Evolutionary conservation across 257 asterid genomes (phyloP).

Genomic region (Solanum virginianum): DNA sequence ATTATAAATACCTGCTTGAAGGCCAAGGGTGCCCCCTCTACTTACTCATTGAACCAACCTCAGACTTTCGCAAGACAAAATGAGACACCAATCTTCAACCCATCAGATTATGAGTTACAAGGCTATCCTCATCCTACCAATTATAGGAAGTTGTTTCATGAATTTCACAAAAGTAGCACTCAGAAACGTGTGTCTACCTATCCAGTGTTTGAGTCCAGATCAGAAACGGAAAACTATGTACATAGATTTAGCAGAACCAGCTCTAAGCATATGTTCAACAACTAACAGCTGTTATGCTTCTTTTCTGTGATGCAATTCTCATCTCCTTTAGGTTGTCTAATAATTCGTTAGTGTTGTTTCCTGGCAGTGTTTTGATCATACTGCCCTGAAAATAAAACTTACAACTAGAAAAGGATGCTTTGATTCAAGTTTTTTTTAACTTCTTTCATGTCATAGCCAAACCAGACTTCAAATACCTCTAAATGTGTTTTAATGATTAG

Average conservation of each 20-base stretch:
- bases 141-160: slow-evolving; percentile 2
- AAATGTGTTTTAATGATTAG: neutral
- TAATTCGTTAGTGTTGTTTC: neutral
- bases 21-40: slow-evolving; percentile 21
- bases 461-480: neutral
- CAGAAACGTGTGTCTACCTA: neutral
- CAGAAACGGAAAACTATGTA: slow-evolving; percentile 4
- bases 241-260: neutral
- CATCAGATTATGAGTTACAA: slow-evolving; percentile 32
- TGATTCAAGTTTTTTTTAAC: neutral
- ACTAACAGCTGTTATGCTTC: neutral
- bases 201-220: slow-evolving; percentile 29
- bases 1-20: slow-evolving; percentile 47
- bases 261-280: neutral
- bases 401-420: neutral
- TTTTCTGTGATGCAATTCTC: neutral
- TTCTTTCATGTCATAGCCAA: neutral
- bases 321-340: neutral
- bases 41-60: neutral
- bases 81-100: slow-evolving; percentile 47
- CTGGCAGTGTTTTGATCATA: neutral
- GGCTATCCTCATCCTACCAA: slow-evolving; percentile 35
- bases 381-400: neutral
- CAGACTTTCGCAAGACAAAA: neutral
- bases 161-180: neutral